Evolutionary conservation across 1,284 basidiomycete genomes (phyloP).

Genomic region (Sporisorium graminicola): DNA sequence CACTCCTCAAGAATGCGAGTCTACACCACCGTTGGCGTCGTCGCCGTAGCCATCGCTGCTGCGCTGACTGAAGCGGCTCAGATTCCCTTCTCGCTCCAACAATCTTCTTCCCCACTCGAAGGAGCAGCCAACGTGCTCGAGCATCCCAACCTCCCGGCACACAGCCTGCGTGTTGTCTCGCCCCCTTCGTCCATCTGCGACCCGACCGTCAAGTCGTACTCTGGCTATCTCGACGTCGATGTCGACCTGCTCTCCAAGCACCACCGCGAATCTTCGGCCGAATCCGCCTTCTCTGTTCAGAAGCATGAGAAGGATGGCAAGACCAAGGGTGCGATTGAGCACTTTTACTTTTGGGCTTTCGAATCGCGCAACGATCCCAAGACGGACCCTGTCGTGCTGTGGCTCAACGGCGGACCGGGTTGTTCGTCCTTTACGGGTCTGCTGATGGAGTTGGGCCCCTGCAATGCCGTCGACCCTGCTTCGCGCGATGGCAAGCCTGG

Average conservation of each 20-base stretch:
- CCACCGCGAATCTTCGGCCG: not conserved
- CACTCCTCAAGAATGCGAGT: constrained; percentile 20
- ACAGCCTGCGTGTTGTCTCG: constrained; percentile 60
- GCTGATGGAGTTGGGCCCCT: constrained; percentile 68
- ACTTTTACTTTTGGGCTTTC: constrained; percentile 70
- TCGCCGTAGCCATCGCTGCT: constrained; percentile 19
- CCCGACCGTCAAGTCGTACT: constrained; percentile 52
- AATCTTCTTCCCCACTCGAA: not conserved
- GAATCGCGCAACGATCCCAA: constrained; percentile 62
- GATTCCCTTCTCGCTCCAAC: constrained; percentile 39
- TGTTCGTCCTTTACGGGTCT: constrained; percentile 66
- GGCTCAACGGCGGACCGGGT: constrained; percentile 68
- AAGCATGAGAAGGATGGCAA: constrained; percentile 38
- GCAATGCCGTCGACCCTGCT: constrained; percentile 57
- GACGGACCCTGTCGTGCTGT: constrained; percentile 64
- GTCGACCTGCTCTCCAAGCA: constrained; percentile 59
- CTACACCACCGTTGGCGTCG: not conserved
- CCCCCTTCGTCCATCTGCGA: constrained; percentile 62
- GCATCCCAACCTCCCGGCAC: constrained; percentile 65
- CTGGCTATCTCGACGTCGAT: constrained; percentile 68
- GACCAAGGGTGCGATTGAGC: constrained; percentile 62
- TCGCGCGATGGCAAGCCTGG: constrained; percentile 42
- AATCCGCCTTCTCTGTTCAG: constrained; percentile 3
- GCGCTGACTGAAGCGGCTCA: constrained; percentile 31
- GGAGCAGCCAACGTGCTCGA: constrained; percentile 20